Evolutionary conservation across 495 filamentous ascomycete species (phyloP), one percentile per base, ranked within the genome.

Genomic region (Penicillium malachiteum): DNA sequence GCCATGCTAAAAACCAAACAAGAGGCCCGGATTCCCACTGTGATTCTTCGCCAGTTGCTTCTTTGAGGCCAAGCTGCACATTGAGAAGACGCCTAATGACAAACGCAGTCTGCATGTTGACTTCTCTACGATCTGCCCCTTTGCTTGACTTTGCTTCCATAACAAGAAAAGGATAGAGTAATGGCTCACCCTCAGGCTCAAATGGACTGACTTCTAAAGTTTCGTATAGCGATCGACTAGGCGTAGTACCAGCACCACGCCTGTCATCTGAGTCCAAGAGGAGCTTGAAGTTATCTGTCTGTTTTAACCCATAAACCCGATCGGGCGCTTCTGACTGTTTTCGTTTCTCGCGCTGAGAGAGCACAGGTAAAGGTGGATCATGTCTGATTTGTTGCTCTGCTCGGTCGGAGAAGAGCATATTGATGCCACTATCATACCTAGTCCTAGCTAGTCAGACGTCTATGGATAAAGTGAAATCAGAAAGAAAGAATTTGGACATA

Each of bases 91-190:
- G 37, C 46, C 57, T 52, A 16, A 64, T 62, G n/a, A 51, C 51
- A 45, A 68, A 66, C 30, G 60, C 63, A 18, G 54, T 62, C 37
- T 66, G 66, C 31, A 53, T 21, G 21, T 64, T 26, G 32, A 58
- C 50, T 14, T 61, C 33, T 11, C 33, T 11, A 6, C 33, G 33
- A 34, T 34, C 33, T 34, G 33, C 33, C 44, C 30, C 42, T 38
- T 53, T 47, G n/a, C 31, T 48, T 40, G 59, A 58, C 38, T 65
- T 65, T 30, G 62, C 62, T 41, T 65, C 62, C 13, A 65, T 33
- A 3, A 65, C 34, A 1, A 65, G 44, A 33, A 65, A 65, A 14
- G 62, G 62, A 44, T 52, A 58, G 1, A 62, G 40, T n/a, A 65
- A 16, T 9, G 33, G 33, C 33, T 34, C 11, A 34, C 33, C 33